phyloP scores from a whole-genome alignment of 2,329 filamentous ascomycete species.

The Sporothrix sp. region DNA sequence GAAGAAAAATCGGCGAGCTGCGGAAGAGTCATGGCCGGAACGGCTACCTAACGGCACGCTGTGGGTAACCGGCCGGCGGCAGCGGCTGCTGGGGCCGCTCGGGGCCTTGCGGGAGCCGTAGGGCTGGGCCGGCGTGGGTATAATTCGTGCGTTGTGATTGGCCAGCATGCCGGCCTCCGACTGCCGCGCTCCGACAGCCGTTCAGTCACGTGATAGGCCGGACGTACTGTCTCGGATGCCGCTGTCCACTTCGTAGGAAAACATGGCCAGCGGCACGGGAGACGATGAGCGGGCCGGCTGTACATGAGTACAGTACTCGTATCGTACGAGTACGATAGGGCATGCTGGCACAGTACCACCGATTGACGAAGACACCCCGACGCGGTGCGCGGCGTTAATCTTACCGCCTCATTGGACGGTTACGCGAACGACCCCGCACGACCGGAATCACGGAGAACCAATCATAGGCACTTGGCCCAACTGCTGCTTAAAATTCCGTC shows the following conservation, averaged over 20 bases:
- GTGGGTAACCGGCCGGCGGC: slow-evolving; percentile 9
- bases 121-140: not conserved
- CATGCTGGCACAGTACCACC: no score
- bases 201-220: not conserved
- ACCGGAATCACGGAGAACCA: no score
- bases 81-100: slow-evolving; percentile 5
- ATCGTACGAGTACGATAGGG: no score
- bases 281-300: no score
- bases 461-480: not conserved
- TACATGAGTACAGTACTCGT: no score
- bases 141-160: not conserved
- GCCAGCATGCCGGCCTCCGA: not conserved
- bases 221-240: no score
- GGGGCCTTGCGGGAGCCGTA: slow-evolving; percentile 3
- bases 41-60: slow-evolving; percentile 2
- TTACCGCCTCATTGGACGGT: no score
- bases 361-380: no score
- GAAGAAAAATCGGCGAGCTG: slow-evolving; percentile 8
- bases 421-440: no score
- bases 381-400: no score
- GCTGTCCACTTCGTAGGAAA: not conserved
- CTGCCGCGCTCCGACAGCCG: slow-evolving; percentile 11
- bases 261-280: not conserved
- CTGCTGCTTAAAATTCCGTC: not conserved
- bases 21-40: slow-evolving; percentile 10